A percentile compares a stretch with the other conserved stretches of the same genome.
phyloP scores from a whole-genome alignment of 306 rosid species.

The Corylus heterophylla region DNA sequence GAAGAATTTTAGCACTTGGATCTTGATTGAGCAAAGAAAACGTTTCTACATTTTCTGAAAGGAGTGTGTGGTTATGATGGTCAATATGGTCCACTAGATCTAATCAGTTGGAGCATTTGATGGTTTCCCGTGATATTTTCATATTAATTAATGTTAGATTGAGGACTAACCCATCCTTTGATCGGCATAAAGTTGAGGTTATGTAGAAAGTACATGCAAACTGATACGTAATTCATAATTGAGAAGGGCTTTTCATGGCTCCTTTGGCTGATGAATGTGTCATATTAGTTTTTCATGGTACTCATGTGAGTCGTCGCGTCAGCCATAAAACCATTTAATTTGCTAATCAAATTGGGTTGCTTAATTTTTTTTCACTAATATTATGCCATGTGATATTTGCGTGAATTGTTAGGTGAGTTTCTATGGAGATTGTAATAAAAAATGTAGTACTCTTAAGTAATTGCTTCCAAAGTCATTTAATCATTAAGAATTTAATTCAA shows the following conservation, averaged over 20 bases:
- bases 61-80: background rate
- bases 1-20: background rate
- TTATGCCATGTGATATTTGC: too few species aligned
- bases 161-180: background rate
- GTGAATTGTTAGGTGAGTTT: too few species aligned
- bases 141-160: background rate
- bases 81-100: conserved; percentile 13
- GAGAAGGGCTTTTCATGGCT: background rate
- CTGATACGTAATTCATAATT: background rate
- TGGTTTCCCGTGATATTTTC: background rate
- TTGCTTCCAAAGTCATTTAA: too few species aligned
- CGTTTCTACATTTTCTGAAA: background rate
- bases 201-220: too few species aligned
- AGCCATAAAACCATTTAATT: too few species aligned
- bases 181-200: background rate
- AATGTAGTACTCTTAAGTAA: too few species aligned
- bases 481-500: too few species aligned
- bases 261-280: background rate
- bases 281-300: background rate
- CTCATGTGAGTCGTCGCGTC: too few species aligned
- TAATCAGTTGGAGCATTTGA: background rate
- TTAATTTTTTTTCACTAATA: too few species aligned
- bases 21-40: background rate
- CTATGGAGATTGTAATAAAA: too few species aligned
- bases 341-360: too few species aligned